These are phyloP conservation scores for Aspergillus phoenicis DNA, from an alignment of 2,329 filamentous ascomycete species.

Conservation along the genomic window DNA sequence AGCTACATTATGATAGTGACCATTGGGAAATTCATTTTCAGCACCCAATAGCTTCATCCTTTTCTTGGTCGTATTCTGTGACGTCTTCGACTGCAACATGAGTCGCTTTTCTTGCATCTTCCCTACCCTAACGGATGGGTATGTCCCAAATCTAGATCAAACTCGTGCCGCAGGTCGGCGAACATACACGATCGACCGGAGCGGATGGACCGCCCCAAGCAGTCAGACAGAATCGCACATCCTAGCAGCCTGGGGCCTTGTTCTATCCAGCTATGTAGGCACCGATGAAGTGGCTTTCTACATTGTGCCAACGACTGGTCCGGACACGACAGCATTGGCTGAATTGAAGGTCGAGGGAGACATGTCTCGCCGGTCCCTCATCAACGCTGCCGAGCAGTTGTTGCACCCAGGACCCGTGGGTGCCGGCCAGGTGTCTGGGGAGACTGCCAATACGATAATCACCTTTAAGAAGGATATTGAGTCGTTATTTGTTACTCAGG, in stretches of 20 bases:
- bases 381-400: background rate
- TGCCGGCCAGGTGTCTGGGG: background rate
- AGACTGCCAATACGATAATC: background rate
- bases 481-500: background rate
- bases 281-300: background rate
- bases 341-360: background rate
- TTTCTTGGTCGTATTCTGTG: too few relatives aligned
- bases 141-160: background rate
- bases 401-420: background rate
- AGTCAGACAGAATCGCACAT: background rate
- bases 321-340: background rate
- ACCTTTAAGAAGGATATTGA: background rate
- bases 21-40: too few relatives aligned
- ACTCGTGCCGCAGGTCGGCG: background rate
- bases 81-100: background rate
- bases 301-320: background rate
- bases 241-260: background rate
- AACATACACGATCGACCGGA: background rate
- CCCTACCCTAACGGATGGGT: background rate
- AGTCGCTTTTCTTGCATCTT: background rate
- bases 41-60: too few relatives aligned
- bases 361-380: background rate
- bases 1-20: too few relatives aligned
- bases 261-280: background rate
- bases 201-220: background rate